Conservation (phyloP, 2,329 filamentous ascomycete genomes). For the Colletotrichum tamarilloi region DNA sequence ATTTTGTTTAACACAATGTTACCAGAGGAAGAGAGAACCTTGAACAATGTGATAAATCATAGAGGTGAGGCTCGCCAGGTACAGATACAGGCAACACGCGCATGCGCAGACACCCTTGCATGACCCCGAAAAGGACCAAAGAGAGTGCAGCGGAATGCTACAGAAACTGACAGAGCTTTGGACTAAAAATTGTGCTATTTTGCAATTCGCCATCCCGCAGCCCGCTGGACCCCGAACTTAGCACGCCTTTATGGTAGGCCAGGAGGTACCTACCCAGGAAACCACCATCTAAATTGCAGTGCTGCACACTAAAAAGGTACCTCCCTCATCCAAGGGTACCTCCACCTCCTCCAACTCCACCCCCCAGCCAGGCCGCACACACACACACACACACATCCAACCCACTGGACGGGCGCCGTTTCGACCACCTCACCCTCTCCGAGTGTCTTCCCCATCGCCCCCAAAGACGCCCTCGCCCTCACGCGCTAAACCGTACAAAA, state of each 20-base stretch:
- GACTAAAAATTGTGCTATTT: constrained; percentile 15
- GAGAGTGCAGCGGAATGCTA: constrained; percentile 11
- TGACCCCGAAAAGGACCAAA: neutral
- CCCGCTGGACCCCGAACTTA: constrained; percentile 26
- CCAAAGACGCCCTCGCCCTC: constrained; percentile 8
- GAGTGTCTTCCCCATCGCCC: neutral
- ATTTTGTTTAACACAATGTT: neutral
- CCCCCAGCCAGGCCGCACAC: neutral
- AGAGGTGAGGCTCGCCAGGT: neutral
- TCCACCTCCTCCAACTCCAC: constrained; percentile 28
- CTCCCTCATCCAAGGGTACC: neutral
- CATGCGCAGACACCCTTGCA: neutral
- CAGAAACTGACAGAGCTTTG: constrained; percentile 9
- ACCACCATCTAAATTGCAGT: too few species aligned
- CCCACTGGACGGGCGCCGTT: constrained; percentile 12
- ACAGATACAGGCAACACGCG: too few species aligned
- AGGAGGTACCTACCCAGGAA: too few species aligned
- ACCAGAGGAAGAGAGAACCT: neutral
- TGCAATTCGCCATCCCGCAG: constrained; percentile 29
- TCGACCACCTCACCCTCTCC: constrained; percentile 35
- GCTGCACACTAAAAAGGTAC: neutral
- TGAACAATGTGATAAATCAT: neutral
- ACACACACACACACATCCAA: neutral
- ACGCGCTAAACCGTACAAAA: constrained; percentile 28
- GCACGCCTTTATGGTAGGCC: too few species aligned